Conservation (phyloP, 176 grass and related monocot genomes). For the Thalia dealbata region DNA sequence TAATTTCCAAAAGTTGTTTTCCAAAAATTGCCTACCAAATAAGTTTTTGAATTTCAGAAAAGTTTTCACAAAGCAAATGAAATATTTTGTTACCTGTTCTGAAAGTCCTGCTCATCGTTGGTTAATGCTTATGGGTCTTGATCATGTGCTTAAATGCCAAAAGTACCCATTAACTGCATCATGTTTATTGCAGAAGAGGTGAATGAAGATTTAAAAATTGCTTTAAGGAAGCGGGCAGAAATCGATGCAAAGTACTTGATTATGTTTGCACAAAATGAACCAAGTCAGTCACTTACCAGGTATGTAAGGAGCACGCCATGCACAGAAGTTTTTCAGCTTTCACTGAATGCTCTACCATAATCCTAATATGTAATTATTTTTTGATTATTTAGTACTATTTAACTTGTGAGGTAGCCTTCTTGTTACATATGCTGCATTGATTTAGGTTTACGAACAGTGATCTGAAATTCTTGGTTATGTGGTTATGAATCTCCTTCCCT, state of each 20-base stretch:
- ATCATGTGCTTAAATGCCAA: too few relatives aligned
- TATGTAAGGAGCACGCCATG: slow-evolving; percentile 14
- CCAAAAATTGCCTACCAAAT: too few relatives aligned
- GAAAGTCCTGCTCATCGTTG: too few relatives aligned
- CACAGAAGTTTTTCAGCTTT: background rate
- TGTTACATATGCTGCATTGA: background rate
- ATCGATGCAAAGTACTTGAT: slow-evolving; percentile 72
- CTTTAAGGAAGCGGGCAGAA: slow-evolving; percentile 85
- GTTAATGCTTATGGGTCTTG: background rate
- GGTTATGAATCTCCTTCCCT: background rate
- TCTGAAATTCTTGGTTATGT: background rate
- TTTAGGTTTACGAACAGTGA: background rate
- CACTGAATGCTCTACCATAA: background rate
- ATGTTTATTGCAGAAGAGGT: slow-evolving; percentile 52
- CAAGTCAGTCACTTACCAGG: slow-evolving; percentile 73
- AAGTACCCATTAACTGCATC: too few relatives aligned
- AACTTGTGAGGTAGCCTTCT: background rate
- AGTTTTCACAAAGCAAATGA: too few relatives aligned
- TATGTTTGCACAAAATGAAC: slow-evolving; percentile 59
- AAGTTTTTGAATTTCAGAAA: too few relatives aligned
- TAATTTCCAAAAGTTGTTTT: too few relatives aligned
- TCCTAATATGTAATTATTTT: background rate
- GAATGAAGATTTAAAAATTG: slow-evolving; percentile 66
- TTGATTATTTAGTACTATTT: background rate
- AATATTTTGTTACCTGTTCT: too few relatives aligned